Base-by-base conservation (phyloP, 495 filamentous ascomycete genomes). In the Tuber calosporum region DNA sequence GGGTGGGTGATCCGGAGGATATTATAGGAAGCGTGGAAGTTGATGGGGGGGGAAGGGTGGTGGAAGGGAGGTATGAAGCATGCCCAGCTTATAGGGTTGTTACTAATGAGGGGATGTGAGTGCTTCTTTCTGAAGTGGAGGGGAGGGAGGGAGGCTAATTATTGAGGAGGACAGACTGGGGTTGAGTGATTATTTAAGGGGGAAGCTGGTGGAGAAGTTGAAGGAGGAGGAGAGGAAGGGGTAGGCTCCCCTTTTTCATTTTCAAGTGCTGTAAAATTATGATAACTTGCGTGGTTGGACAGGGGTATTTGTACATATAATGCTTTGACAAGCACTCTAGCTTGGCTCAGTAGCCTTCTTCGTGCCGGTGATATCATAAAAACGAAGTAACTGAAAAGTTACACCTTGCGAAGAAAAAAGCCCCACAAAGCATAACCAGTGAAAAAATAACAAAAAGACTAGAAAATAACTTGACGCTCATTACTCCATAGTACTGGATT, bases 21-120 rank as follows among this genome's bases (percentile, higher is more conserved):
- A 98, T 98, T 72, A 90, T 98, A 79, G 94, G 94, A 42, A 97
- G 94, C 79, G 85, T 97, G 68, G 90, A 95, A 81, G 92, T 97
- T 15, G 90, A 96, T 85, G 87, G 86, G 4, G 75, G 86, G 30
- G 94, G 94, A 1, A 83, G 87, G n/a, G 92, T 97, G 79, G 81
- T 79, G 17, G 72, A 77, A 13, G 85, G 85, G 38, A 83, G 83
- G 45, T 91, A 87, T 79, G 87, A 92, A 82, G 77, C 83, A 38
- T 90, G 88, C 76, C 88, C 89, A 22, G 90, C 88, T 20, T 93
- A 92, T 82, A 85, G 91, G 48, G 84, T 92, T 38, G 77, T 91
- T 69, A 92, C 90, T 8, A 86, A 87, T 41, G 86, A 91, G 81
- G 90, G 91, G 68, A 88, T 92, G 88, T 91, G 78, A 88, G 89